Base-by-base conservation (phyloP, 2,329 filamentous ascomycete species). In the Elsinoe perseae region DNA sequence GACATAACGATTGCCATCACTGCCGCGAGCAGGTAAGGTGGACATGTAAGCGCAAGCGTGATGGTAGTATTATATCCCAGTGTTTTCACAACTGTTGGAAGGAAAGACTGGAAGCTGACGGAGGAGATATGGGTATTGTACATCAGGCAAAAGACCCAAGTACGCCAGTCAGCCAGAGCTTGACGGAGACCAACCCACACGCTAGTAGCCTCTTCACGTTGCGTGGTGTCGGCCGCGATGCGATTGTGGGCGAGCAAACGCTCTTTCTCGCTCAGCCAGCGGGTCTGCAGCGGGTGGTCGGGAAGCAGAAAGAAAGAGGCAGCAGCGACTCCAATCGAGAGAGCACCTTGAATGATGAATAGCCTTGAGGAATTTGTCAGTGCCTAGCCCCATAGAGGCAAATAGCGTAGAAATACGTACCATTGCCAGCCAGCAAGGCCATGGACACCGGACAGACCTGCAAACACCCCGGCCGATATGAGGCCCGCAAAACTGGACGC, bases 211-310 rank as follows among this genome's bases (percentile, higher is more conserved):
- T 36, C 25, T 12, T 54, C 56, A 21, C 56, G 60, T 8, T 62
- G 57, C 10, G 63, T 62, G 21, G 58, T 50, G 28, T 61, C 59
- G 40, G 57, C 60, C 32, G 56, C 56, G 10, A 58, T 55, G 6
- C 20, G 27, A n/a, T 38, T 52, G 30, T 52, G 30, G 10, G 48
- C 28, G 12, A 52, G 48, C 48, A 52, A 20, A 14, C 54, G 50
- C 16, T 65, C 64, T 28, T 61, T 58, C 12, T 60, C 61, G 9
- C 46, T 60, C 5, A 65, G 57, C 64, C 64, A 65, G 18, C 56
- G 60, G 1, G 63, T 64, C 28, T 61, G 60, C n/a, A 58, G 56
- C 1, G 85, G 85, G 60, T 86, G 86, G 65, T 88, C 81, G 0
- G 85, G 85, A 2, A 58, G 50, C 12, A 57, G n/a, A 4, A 57